Evolutionary conservation across 2,329 filamentous ascomycete species (phyloP), one percentile per base, ranked within the genome.

Genomic region (Nothomitra cinnamomea): DNA sequence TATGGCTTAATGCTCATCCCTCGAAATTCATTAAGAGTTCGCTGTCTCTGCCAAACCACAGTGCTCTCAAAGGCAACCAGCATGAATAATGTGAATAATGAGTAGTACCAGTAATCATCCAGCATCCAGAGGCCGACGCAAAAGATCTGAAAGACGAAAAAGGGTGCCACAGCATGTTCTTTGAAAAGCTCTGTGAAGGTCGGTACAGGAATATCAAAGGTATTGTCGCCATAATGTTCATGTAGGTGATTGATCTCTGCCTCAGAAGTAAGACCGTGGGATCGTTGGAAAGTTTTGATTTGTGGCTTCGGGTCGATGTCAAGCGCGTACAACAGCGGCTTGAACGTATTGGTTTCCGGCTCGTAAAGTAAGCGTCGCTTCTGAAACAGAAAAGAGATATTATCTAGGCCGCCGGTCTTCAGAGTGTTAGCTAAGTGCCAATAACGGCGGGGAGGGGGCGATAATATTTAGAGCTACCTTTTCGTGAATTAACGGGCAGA

Each of bases 91-190:
- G 94, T 98, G 69, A 98, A 98, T 19, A 98, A 79, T 57, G 92
- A 96, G 72, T 98, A 98, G 74, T 98, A 98, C 92, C 94, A 98
- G 71, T 96, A 98, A 70, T 98, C 94, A 65, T 98, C 92, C 65
- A 98, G 73, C 82, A 96, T 87, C 92, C 92, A 98, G 57, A 98
- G 73, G 15, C 92, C 94, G 55, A 98, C 92, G 62, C 94, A 98
- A 73, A 98, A 98, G 57, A 98, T 76, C 74, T 98, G 92, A 72
- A 98, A 98, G 58, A 98, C 89, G 70, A 98, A 98, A 75, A 98
- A 98, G 3, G 92, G 92, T 21, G 94, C 94, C 21, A 98, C 94
- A 22, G 94, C 90, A 67, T 98, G 94, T 69, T 98, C 92, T 69
- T 94, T 86, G 78, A 95, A 98, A 51, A 98, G 78, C 70, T 98